phyloP scores from a whole-genome alignment of 371 early-diverging fungal genomes.

The Mucor irregularis region DNA sequence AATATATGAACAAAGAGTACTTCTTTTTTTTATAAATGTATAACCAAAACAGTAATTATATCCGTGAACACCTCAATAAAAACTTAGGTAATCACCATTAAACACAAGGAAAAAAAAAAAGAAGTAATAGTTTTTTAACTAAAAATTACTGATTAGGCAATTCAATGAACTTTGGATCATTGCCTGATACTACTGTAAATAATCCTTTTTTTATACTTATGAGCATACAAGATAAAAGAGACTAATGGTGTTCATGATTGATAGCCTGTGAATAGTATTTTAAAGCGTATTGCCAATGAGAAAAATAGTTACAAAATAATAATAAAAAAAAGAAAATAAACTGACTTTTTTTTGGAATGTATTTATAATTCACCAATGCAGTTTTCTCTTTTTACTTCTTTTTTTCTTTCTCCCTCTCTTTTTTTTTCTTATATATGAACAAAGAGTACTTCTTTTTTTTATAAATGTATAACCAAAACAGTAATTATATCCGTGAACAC shows the following conservation, averaged over 20 bases:
- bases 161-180: neutral
- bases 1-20: neutral
- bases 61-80: neutral
- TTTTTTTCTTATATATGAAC: neutral
- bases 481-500: neutral
- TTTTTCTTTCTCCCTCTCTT: neutral
- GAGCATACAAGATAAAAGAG: no score
- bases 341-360: no score
- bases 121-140: neutral
- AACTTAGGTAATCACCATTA: neutral
- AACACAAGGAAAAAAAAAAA: neutral
- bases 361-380: no score
- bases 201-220: no score
- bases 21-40: neutral
- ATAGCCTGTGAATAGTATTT: slow-evolving; percentile 14
- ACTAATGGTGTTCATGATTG: neutral
- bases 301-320: no score
- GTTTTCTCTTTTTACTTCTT: neutral
- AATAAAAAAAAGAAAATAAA: no score
- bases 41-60: neutral
- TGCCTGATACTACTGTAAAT: neutral
- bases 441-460: neutral
- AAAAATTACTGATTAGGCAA: neutral
- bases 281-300: slow-evolving; percentile 24
- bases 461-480: neutral